A percentile compares a stretch with the other conserved stretches of the same genome.
phyloP scores from a whole-genome alignment of 1,284 basidiomycete species.

The Cryptococcus depauperatus region DNA sequence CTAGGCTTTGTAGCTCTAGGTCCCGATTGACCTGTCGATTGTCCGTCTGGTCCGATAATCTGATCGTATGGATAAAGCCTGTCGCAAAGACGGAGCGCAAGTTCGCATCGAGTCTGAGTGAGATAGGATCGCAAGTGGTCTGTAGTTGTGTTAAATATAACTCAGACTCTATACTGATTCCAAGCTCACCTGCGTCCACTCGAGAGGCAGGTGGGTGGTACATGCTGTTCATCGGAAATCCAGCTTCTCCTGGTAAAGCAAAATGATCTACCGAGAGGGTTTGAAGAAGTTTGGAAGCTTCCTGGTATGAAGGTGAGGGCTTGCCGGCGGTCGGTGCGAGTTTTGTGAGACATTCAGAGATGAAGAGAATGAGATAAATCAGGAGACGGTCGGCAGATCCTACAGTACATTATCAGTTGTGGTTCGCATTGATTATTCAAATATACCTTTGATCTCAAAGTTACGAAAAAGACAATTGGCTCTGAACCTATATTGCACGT shows the following conservation, averaged over 20 bases:
- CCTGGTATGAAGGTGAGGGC: slow-evolving; percentile 59
- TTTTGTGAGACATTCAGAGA: slow-evolving; percentile 93
- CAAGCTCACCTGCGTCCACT: slow-evolving; percentile 68
- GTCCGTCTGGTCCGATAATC: slow-evolving; percentile 35
- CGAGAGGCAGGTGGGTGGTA: slow-evolving; percentile 74
- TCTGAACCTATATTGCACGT: slow-evolving; percentile 59
- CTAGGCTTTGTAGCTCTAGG: slow-evolving; percentile 59
- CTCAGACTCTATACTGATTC: background rate
- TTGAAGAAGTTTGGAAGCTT: slow-evolving; percentile 80
- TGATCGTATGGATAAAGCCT: slow-evolving; percentile 59
- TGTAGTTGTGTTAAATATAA: slow-evolving; percentile 4
- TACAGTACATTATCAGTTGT: slow-evolving; percentile 10
- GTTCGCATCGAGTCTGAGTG: slow-evolving; percentile 84
- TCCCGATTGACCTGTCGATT: slow-evolving; percentile 52
- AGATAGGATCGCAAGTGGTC: slow-evolving; percentile 72
- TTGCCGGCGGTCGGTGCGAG: slow-evolving; percentile 52
- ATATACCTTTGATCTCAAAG: slow-evolving; percentile 88
- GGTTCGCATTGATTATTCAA: too few relatives aligned
- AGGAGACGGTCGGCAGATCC: slow-evolving; percentile 87
- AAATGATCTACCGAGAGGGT: slow-evolving; percentile 90
- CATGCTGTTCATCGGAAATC: slow-evolving; percentile 86
- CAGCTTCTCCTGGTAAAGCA: slow-evolving; percentile 89
- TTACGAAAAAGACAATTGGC: slow-evolving; percentile 99
- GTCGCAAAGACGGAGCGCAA: slow-evolving; percentile 76
- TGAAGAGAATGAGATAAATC: slow-evolving; percentile 96